Conservation (phyloP, 2,329 filamentous ascomycete species). For the Periconia sp. region DNA sequence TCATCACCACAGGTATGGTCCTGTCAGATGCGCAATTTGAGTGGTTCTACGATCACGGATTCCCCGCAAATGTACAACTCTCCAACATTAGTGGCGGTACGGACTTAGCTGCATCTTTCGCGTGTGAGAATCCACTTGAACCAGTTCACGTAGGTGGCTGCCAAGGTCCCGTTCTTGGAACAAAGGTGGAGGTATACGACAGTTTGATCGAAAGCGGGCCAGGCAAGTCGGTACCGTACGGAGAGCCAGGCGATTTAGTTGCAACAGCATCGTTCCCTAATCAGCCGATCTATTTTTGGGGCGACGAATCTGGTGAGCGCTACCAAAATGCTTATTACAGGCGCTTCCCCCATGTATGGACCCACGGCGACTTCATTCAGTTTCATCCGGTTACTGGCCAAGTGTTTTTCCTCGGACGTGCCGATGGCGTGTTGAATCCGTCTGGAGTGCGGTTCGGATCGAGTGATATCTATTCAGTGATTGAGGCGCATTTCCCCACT, state of each 20-base stretch:
- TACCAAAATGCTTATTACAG: constrained; percentile 52
- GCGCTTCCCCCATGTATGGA: constrained; percentile 66
- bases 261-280: constrained; percentile 73
- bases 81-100: constrained; percentile 77
- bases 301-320: constrained; percentile 43
- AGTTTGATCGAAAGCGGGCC: constrained; percentile 47
- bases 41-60: constrained; percentile 76
- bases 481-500: constrained; percentile 66
- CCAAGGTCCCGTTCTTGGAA: constrained; percentile 56
- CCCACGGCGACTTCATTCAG: constrained; percentile 78
- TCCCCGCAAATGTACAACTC: constrained; percentile 67
- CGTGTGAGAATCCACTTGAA: constrained; percentile 65
- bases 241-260: constrained; percentile 74
- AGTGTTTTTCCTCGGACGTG: constrained; percentile 68
- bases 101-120: constrained; percentile 70
- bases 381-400: constrained; percentile 68
- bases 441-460: constrained; percentile 78
- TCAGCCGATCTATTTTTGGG: constrained; percentile 61
- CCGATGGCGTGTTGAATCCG: constrained; percentile 79
- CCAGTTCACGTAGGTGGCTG: constrained; percentile 65
- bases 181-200: constrained; percentile 64
- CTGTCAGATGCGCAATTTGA: constrained; percentile 75
- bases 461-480: constrained; percentile 75
- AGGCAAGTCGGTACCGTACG: constrained; percentile 58
- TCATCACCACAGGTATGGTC: constrained; percentile 80